Base-by-base conservation (phyloP, 179 eudicot species). In the Vitellaria paradoxa region DNA sequence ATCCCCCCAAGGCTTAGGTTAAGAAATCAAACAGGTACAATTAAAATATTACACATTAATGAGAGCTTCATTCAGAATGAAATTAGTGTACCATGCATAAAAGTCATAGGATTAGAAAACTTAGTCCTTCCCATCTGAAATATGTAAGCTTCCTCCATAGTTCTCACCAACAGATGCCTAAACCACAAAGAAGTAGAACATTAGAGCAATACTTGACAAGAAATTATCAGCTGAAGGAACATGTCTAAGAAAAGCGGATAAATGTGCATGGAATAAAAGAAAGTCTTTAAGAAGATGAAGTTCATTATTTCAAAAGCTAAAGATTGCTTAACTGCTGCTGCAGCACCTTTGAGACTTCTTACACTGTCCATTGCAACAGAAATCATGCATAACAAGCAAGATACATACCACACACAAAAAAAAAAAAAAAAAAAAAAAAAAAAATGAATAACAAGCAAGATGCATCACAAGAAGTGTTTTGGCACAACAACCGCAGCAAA, bases 61-160 rank as follows among this genome's bases (percentile, higher is more conserved):
- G 45, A 42, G 3, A 42, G 45, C 45, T 42, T 42, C 45, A 42
- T 42, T 68, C 15, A 4, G 49, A 24, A 23, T 20, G 59, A 69
- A 69, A 69, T 49, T 55, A 50, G 59, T 47, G 59, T 47, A 55
- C 30, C 59, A 3, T 14, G 15, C 42, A 7, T 23, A 49, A 15
- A 12, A 70, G 74, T 70, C 46, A 24, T 4, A 52, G 24, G 61
- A 47, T 53, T 26, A 68, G 53, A 73, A 40, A 52, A 68, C 50
- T 74, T 73, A 76, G 20, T 59, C 69, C 57, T 76, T 76, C 74
- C 70, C 53, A 62, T 68, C 46, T 66, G 79, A 80, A 68, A 91
- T 80, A 76, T 78, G 77, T 81, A 94, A 82, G 78, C 76, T 85
- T 80, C 97, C 97, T 40, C 98, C 98, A 79, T 94, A 93, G 79